Conservation (phyloP, 148 eudicot species). For the Rhododendron simsii region DNA sequence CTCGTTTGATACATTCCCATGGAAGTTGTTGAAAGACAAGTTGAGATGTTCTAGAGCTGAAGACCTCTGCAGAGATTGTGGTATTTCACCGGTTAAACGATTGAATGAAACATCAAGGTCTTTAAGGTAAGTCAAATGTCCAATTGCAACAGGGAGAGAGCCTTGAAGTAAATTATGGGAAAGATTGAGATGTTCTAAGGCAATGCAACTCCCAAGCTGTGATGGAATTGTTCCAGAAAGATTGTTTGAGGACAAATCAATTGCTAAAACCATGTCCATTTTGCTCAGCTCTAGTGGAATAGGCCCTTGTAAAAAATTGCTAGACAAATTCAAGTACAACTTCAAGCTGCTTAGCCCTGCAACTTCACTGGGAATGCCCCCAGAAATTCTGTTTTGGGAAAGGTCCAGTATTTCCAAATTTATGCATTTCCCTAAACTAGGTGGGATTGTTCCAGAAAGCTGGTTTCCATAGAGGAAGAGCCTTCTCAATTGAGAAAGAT, state of each 20-base stretch:
- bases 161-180: slow-evolving; percentile 54
- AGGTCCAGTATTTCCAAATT: slow-evolving; percentile 86
- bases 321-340: slow-evolving; percentile 69
- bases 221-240: slow-evolving; percentile 57
- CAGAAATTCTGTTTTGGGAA: slow-evolving; percentile 58
- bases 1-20: slow-evolving; percentile 36
- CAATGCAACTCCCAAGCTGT: slow-evolving; percentile 70
- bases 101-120: slow-evolving; percentile 60
- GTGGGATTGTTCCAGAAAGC: slow-evolving; percentile 67
- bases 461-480: slow-evolving; percentile 56
- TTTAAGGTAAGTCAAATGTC: slow-evolving; percentile 52
- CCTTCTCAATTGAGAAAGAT: slow-evolving; percentile 56
- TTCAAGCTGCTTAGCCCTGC: slow-evolving; percentile 67
- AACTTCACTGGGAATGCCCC: slow-evolving; percentile 57
- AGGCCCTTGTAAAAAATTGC: slow-evolving; percentile 52
- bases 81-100: slow-evolving; percentile 48
- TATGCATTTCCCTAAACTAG: slow-evolving; percentile 61
- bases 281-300: slow-evolving; percentile 74
- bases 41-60: slow-evolving; percentile 46
- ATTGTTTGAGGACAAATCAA: slow-evolving; percentile 62
- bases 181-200: slow-evolving; percentile 61
- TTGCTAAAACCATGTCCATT: slow-evolving; percentile 83
- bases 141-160: slow-evolving; percentile 44
- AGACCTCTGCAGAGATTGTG: slow-evolving; percentile 53
- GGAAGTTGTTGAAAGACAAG: slow-evolving; percentile 65